Evolutionary conservation across 2,329 filamentous ascomycete species (phyloP), one percentile per base, ranked within the genome.

Genomic region (Cladophialophora carrionii): DNA sequence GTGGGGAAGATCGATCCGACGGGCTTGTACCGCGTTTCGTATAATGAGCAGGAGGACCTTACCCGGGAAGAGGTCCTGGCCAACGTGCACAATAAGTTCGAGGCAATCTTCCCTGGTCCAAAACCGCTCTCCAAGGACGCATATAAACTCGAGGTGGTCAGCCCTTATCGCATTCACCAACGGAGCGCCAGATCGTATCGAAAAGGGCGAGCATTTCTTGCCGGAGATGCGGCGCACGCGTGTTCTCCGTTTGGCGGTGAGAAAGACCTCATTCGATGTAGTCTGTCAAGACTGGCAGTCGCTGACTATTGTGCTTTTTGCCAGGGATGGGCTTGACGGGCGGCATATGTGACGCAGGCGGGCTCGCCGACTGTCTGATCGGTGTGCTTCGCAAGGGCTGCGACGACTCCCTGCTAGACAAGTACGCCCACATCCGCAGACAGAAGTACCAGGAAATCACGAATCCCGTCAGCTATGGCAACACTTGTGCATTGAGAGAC

Each of bases 281-380:
- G 14, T 24, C n/a, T 20, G 9, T 1, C 10, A 9, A n/a, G 8
- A 10, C 5, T 51, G 12, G 22, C 48, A 12, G 9, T 12, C 48
- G 26, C 20, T 29, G 24, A 43, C 26, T 52, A 26, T 24, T 51
- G 48, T 49, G 9, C 0, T 10, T 31, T 17, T 9, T 81, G 74
- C 85, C 86, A 57, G 86, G 86, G 0, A 77, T 88, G n/a, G 87
- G 86, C 1, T 82, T 88, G 58, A 88, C 85, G 0, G 85, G 85
- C 5, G 87, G 86, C 0, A 85, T 89, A 61, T 84, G 85, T n/a
- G 87, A 88, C 68, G 81, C 86, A 2, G 85, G 84, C 10, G 85
- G 85, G 0, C 78, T 89, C 5, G 85, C 81, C 65, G 85, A 89
- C 69, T 87, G 85, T 70, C 78, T 88, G 10, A 73, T 75, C 17